Percentiles rank a stretch among this genome's conserved stretches.
These are phyloP conservation scores for Mycena olivaceomarginata DNA, from an alignment of 768 basidiomycete genomes.

Conservation along the genomic window DNA sequence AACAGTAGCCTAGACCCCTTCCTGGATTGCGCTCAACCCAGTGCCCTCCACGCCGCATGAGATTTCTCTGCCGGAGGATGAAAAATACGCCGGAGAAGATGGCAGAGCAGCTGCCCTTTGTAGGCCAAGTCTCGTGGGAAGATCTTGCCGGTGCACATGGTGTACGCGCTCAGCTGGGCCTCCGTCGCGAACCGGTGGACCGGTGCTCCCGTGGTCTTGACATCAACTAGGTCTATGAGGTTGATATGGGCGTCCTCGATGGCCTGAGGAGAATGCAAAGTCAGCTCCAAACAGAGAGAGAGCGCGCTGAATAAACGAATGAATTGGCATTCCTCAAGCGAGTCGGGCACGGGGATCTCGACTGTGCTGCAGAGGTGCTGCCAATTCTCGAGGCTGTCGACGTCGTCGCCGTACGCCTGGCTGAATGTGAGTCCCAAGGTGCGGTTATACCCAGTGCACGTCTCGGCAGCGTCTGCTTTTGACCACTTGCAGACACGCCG, in stretches of 20 bases:
- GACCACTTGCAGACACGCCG: background rate
- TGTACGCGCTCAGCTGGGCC: constrained; percentile 54
- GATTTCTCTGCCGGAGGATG: background rate
- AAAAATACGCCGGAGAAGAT: background rate
- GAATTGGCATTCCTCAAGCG: constrained; percentile 48
- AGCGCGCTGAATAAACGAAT: constrained; percentile 44
- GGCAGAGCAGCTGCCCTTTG: background rate
- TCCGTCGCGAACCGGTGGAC: constrained; percentile 51
- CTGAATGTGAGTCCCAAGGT: constrained; percentile 29
- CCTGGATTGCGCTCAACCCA: background rate
- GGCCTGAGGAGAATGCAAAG: constrained; percentile 43
- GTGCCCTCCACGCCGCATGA: background rate
- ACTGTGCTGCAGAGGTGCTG: constrained; percentile 32
- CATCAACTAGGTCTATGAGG: constrained; percentile 61
- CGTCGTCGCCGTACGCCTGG: constrained; percentile 32
- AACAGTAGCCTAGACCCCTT: background rate
- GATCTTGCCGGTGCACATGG: background rate
- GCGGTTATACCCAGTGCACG: background rate
- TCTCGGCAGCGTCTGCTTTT: no score
- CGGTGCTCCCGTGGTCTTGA: constrained; percentile 14
- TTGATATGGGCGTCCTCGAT: constrained; percentile 59
- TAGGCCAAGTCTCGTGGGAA: background rate
- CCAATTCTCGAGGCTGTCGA: constrained; percentile 32
- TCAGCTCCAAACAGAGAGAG: background rate
- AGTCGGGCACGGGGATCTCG: constrained; percentile 43